A percentile compares a stretch with the other conserved stretches of the same genome.
Evolutionary conservation across 331 rosid genomes (phyloP).

Genomic region (Malus hybrid): DNA sequence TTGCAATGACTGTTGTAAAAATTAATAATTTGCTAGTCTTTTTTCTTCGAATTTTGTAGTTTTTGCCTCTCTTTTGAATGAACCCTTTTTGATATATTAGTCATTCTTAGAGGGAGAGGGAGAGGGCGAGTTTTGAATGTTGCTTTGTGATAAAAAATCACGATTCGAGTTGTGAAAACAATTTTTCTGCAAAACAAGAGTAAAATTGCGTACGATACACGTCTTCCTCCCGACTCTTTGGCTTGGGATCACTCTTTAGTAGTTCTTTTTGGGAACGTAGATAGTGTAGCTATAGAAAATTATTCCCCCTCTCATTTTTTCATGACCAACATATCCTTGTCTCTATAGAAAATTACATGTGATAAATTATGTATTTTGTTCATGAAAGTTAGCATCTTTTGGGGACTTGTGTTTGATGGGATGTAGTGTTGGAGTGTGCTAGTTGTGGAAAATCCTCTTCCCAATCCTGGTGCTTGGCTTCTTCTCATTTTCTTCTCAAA

Average conservation of each 20-base stretch:
- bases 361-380: too few relatives aligned
- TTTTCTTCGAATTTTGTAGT: neutral
- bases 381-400: neutral
- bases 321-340: neutral
- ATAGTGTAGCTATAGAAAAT: too few relatives aligned
- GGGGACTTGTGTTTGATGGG: neutral
- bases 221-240: too few relatives aligned
- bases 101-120: too few relatives aligned
- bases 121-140: too few relatives aligned
- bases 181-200: fast-evolving
- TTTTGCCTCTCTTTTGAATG: neutral
- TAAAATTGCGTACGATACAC: fast-evolving
- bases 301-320: neutral
- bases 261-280: fast-evolving
- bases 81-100: neutral
- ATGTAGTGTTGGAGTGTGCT: neutral
- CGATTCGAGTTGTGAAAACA: fast-evolving
- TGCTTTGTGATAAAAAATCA: too few relatives aligned
- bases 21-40: neutral
- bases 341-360: neutral
- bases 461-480: neutral
- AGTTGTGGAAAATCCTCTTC: too few relatives aligned
- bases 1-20: neutral
- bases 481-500: neutral
- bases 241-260: too few relatives aligned